Evolutionary conservation across 805 yeast species (phyloP), one percentile per base, ranked within the genome.

Genomic region (Lachancea quebecensis): DNA sequence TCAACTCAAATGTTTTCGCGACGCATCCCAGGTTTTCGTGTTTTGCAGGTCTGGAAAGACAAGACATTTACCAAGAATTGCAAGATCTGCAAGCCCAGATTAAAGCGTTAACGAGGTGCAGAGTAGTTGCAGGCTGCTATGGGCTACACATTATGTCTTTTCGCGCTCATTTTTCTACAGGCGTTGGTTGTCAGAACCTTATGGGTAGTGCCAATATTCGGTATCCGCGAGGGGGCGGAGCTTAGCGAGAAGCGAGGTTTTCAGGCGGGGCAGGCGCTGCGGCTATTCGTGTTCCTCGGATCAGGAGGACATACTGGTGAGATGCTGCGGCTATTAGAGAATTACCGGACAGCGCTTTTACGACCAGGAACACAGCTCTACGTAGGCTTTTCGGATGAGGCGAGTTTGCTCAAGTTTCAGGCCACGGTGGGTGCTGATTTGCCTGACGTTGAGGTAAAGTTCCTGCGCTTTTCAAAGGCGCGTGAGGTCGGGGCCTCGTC

Each of bases 271-370:
- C 33, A 17, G n/a, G 37, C 41, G 4, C 41, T 38, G 34, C 33
- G 36, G 25, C 30, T 43, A 16, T 73, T 85, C 75, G 68, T 85
- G 0, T 71, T 88, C n/a, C 66, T 91, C 10, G 98, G 98, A 0
- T 88, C 96, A 0, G 99, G 99, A 2, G 98, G 97, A 2, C 98
- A 89, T 57, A 89, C 97, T 0, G 97, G 96, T 1, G 97, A 91
- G 62, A 87, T 91, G 95, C 62, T 90, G n/a, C 69, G 90, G 21
- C 69, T 91, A 14, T 60, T 87, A 9, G 49, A 59, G 4, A 60
- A 62, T 6, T 66, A 75, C 33, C 54, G 64, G 41, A 52, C 63
- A 9, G 58, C 72, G 0, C 68, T 83, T 0, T 64, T 76, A 5
- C 72, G 73, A 2, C 79, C 76, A 48, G 51, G 64, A 1, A 68